These are phyloP conservation scores for Bruguiera gymnorhiza DNA, from an alignment of 345 rosid species.

Conservation along the genomic window DNA sequence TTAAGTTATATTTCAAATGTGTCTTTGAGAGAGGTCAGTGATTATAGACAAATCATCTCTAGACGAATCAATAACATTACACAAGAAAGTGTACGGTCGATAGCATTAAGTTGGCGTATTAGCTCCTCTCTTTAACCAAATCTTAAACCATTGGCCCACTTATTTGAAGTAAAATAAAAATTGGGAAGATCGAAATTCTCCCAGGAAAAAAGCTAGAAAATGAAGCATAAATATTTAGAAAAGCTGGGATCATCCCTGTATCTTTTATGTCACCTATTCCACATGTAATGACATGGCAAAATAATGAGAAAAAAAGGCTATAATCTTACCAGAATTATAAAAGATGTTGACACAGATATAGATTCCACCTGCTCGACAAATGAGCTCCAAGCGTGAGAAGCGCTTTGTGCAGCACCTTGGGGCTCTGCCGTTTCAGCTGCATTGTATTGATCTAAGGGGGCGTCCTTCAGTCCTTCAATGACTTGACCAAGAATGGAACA, in stretches of 20 bases:
- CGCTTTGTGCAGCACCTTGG: slow-evolving; percentile 28
- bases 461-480: slow-evolving; percentile 18
- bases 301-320: background rate
- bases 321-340: slow-evolving; percentile 77
- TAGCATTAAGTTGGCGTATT: too few species aligned
- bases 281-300: background rate
- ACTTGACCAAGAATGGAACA: slow-evolving; percentile 19
- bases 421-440: slow-evolving; percentile 29
- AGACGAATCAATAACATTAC: too few species aligned
- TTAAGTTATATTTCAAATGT: background rate
- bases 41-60: background rate
- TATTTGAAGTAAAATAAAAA: too few species aligned
- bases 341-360: slow-evolving; percentile 61
- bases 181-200: too few species aligned
- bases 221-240: too few species aligned
- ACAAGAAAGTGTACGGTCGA: too few species aligned
- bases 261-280: too few species aligned
- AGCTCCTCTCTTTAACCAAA: too few species aligned
- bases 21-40: background rate
- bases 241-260: too few species aligned
- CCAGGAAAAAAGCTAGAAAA: too few species aligned
- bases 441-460: slow-evolving; percentile 18
- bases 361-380: slow-evolving; percentile 89
- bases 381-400: slow-evolving; percentile 75
- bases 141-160: too few species aligned